Base-by-base conservation (phyloP, 2,329 filamentous ascomycete genomes). In the Sphaceloma murrayae region DNA sequence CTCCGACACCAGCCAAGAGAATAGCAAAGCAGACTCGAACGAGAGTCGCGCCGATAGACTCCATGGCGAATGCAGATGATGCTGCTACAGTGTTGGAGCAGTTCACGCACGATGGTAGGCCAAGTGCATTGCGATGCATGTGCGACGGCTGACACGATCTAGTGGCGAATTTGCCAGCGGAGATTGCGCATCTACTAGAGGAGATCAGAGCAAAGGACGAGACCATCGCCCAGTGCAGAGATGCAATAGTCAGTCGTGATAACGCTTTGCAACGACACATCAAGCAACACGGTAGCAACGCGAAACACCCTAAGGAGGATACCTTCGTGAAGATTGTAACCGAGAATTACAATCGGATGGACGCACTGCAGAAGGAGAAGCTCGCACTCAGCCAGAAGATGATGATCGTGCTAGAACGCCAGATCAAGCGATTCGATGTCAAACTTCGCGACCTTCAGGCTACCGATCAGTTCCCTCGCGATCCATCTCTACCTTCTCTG, bases 201-300 rank as follows among this genome's bases (percentile, higher is more conserved):
- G 85, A 91, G 64, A 84, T 89, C 51, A 72, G 78, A 57, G 80
- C 84, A 59, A 89, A 88, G 62, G 85, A 93, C 59, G 73, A 75
- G 39, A 72, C 78, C 51, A 82, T 85, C 53, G 69, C 76, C 56
- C 78, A 85, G 36, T 80, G 80, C 58, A 68, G 80, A 47, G 72
- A 76, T 49, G 72, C 75, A 51, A 85, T 88, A 56, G 74, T 78
- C 30, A 78, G 82, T 47, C 78, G 80, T 52, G 85, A 93, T 57
- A 72, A 64, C 43, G 79, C 79, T 56, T 77, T 91, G 30, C 85
- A 93, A 58, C 85, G 83, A 63, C 88, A 79, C 69, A 85, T 89
- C 60, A 84, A 83, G 55, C 66, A 74, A 13, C 82, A 89, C 53
- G 81, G 82, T 51, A 84, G 81, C 55, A 77, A 85, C 54, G 72